Percentiles rank a stretch among this genome's conserved stretches.
phyloP scores from a whole-genome alignment of 352 stramenopile species.

The Plasmopara muralis region DNA sequence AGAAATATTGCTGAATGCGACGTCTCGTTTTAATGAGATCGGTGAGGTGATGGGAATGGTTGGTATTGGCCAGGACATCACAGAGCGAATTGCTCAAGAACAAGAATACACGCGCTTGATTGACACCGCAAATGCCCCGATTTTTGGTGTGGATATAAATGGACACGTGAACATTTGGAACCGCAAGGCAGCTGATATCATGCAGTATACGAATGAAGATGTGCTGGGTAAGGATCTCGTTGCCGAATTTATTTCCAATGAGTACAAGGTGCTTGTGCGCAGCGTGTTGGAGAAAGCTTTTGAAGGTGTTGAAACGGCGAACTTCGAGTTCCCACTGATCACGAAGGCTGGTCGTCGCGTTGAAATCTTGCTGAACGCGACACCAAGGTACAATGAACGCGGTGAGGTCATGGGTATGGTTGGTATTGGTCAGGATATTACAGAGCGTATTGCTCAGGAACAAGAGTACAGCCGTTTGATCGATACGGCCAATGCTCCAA shows the following conservation, averaged over 20 bases:
- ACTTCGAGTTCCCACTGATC: no score
- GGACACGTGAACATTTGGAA: slow-evolving; percentile 54
- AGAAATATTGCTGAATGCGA: no score
- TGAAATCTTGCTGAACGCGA: slow-evolving; percentile 69
- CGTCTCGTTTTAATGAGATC: no score
- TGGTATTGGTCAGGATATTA: no score
- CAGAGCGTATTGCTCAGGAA: no score
- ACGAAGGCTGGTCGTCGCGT: slow-evolving; percentile 31
- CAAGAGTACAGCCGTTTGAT: slow-evolving; percentile 25
- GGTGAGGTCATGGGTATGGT: slow-evolving; percentile 48
- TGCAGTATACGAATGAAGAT: slow-evolving; percentile 37
- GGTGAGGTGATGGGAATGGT: no score
- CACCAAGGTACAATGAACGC: slow-evolving; percentile 53
- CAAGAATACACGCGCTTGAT: slow-evolving; percentile 7
- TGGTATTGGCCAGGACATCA: no score
- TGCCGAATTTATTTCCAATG: slow-evolving; percentile 41
- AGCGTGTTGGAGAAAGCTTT: slow-evolving; percentile 6
- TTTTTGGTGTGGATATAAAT: slow-evolving; percentile 37
- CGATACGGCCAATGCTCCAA: slow-evolving; percentile 56
- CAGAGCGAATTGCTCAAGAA: no score
- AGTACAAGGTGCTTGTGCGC: slow-evolving; percentile 7
- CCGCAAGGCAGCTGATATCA: slow-evolving; percentile 39
- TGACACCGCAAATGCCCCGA: slow-evolving; percentile 43
- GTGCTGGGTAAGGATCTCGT: slow-evolving; percentile 39
- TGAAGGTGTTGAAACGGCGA: no score